A percentile compares a stretch with the other conserved stretches of the same genome.
Evolutionary conservation across 179 eudicot species (phyloP).

Genomic region (Beta lomatogona): DNA sequence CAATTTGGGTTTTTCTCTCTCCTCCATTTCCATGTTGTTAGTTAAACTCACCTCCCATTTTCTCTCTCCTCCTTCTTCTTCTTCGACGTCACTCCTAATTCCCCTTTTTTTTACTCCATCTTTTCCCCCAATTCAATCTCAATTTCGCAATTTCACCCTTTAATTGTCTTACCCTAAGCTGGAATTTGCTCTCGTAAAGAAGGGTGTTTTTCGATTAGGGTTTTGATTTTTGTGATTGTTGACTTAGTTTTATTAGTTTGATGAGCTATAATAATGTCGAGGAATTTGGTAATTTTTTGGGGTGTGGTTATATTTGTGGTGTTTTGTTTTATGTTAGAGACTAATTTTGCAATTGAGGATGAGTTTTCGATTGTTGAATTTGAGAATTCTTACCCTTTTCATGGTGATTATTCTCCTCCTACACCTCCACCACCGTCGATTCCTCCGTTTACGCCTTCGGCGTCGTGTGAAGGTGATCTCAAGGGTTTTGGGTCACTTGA

Average conservation of each 20-base stretch:
- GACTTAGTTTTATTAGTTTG: background rate
- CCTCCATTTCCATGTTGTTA: background rate
- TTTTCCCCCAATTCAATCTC: background rate
- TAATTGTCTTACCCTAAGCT: background rate
- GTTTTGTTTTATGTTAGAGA: slow-evolving; percentile 14
- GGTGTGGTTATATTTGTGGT: background rate
- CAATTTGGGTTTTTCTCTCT: background rate
- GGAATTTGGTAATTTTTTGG: background rate
- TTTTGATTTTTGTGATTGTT: background rate
- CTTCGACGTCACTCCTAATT: slow-evolving; percentile 3
- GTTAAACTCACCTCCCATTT: background rate
- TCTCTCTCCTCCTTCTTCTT: background rate
- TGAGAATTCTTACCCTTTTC: slow-evolving; percentile 25
- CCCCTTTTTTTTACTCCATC: background rate
- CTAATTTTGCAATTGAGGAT: slow-evolving; percentile 22
- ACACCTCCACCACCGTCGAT: slow-evolving; percentile 56
- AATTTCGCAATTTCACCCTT: background rate
- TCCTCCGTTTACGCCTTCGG: slow-evolving; percentile 60
- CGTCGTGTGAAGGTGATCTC: slow-evolving; percentile 65
- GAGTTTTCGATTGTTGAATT: slow-evolving; percentile 10
- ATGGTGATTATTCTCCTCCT: slow-evolving; percentile 70
- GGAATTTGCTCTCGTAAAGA: no score
- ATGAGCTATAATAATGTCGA: slow-evolving; percentile 23
- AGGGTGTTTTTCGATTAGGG: background rate
- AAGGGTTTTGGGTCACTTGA: slow-evolving; percentile 68